Evolutionary conservation across 306 rosid species (phyloP).

Genomic region (Cicer chorassanicum): DNA sequence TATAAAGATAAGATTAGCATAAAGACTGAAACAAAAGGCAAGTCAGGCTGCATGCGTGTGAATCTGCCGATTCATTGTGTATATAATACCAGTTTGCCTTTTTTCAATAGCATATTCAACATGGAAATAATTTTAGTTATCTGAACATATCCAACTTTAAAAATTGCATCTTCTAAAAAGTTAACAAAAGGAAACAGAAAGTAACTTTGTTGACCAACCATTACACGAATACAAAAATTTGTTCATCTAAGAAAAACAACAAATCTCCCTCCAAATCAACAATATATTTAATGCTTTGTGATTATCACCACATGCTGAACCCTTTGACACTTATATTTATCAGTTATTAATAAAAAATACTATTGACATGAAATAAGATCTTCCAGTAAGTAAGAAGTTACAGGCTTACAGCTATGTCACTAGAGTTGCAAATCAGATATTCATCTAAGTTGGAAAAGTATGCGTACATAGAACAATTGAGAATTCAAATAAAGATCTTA

Average conservation of each 20-base stretch:
- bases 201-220: conserved; percentile 52
- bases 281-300: conserved; percentile 21
- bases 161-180: conserved; percentile 42
- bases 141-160: conserved; percentile 44
- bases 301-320: conserved; percentile 25
- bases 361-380: conserved; percentile 34
- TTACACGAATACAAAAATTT: conserved; percentile 26
- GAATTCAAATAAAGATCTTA: conserved; percentile 44
- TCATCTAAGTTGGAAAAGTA: conserved; percentile 20
- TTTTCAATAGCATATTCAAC: conserved; percentile 12
- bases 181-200: conserved; percentile 42
- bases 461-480: conserved; percentile 14
- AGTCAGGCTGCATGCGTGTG: conserved; percentile 49
- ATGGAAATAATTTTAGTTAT: conserved; percentile 42
- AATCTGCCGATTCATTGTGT: conserved; percentile 45
- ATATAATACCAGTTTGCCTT: conserved; percentile 36
- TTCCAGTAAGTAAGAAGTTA: conserved; percentile 34
- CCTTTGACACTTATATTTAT: conserved; percentile 39
- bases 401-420: conserved; percentile 35
- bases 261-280: conserved; percentile 43
- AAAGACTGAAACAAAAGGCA: conserved; percentile 47
- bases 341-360: conserved; percentile 32
- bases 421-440: conserved; percentile 25
- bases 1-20: conserved; percentile 47
- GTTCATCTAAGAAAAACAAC: conserved; percentile 21